Percentiles rank a stretch among this genome's conserved stretches.
Evolutionary conservation across 2,329 filamentous ascomycete genomes (phyloP).

Genomic region (Calonectria hawksworthii): DNA sequence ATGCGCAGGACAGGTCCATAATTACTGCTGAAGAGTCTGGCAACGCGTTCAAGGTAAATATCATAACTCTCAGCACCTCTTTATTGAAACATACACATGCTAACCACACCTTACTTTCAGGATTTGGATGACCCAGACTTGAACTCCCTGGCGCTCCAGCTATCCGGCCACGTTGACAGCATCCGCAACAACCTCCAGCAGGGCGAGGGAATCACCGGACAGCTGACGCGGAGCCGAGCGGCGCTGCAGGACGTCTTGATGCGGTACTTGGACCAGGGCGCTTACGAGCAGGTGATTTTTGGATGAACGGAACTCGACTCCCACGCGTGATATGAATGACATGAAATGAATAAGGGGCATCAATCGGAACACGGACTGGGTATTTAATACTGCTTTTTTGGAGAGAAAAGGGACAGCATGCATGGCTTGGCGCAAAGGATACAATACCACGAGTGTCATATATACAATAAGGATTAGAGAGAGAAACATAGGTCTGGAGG

Average conservation of each 20-base stretch:
- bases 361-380: neutral
- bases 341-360: conserved; percentile 14
- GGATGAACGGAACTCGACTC: conserved; percentile 43
- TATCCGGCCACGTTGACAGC: conserved; percentile 69
- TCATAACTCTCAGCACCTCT: neutral
- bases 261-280: conserved; percentile 58
- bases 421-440: conserved; percentile 4
- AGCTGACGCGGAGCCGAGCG: conserved; percentile 62
- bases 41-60: conserved; percentile 42
- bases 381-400: neutral
- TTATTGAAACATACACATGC: neutral
- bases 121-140: conserved; percentile 59
- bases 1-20: conserved; percentile 30
- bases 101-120: conserved; percentile 39
- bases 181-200: conserved; percentile 68
- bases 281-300: conserved; percentile 64
- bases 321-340: conserved; percentile 1
- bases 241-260: conserved; percentile 64
- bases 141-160: conserved; percentile 60
- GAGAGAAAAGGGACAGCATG: neutral
- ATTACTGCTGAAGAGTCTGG: conserved; percentile 19
- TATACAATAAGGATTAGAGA: neutral
- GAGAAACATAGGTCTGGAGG: too few relatives aligned
- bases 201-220: conserved; percentile 65
- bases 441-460: neutral